Percentiles rank a stretch among this genome's conserved stretches.
These are phyloP conservation scores for Tanozyma kutaoensis DNA, from an alignment of 805 yeast species.

Conservation along the genomic window DNA sequence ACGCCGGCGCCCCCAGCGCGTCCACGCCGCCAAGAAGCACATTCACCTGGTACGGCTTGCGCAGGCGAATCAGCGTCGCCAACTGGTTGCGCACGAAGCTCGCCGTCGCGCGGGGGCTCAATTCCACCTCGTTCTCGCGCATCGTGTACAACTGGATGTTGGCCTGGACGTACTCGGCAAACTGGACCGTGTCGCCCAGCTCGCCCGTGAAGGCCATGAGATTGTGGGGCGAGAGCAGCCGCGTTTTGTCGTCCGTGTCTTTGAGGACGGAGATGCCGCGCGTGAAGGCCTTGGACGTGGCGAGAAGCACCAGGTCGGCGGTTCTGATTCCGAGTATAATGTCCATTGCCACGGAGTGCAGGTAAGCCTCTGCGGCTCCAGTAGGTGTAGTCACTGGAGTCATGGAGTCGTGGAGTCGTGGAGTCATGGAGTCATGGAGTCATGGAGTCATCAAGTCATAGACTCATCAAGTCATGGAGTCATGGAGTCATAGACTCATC, in stretches of 20 bases:
- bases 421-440: no score
- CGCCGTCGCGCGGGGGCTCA: conserved; percentile 78
- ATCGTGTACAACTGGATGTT: conserved; percentile 79
- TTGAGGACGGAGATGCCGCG: conserved; percentile 80
- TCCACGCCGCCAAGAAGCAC: conserved; percentile 79
- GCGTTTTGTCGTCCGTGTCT: conserved; percentile 69
- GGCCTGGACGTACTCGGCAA: conserved; percentile 90
- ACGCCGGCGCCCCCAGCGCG: conserved; percentile 42
- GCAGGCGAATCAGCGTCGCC: conserved; percentile 78
- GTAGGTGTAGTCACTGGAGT: no score
- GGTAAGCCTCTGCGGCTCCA: no score
- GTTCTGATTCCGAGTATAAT: conserved; percentile 78
- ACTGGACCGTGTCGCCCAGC: conserved; percentile 91
- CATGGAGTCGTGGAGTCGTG: no score
- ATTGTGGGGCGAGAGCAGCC: conserved; percentile 59
- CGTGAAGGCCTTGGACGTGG: conserved; percentile 91
- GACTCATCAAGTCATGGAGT: no score
- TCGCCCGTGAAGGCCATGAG: conserved; percentile 90
- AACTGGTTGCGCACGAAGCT: conserved; percentile 79
- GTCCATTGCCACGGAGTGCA: no score
- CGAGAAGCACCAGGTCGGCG: conserved; percentile 68
- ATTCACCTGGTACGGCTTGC: conserved; percentile 88
- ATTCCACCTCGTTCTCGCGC: conserved; percentile 65
- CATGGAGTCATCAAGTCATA: no score
- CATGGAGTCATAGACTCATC: no score